Evolutionary conservation across 306 rosid species (phyloP), one percentile per base, ranked within the genome.

Genomic region (Cicer pinnatifidum): DNA sequence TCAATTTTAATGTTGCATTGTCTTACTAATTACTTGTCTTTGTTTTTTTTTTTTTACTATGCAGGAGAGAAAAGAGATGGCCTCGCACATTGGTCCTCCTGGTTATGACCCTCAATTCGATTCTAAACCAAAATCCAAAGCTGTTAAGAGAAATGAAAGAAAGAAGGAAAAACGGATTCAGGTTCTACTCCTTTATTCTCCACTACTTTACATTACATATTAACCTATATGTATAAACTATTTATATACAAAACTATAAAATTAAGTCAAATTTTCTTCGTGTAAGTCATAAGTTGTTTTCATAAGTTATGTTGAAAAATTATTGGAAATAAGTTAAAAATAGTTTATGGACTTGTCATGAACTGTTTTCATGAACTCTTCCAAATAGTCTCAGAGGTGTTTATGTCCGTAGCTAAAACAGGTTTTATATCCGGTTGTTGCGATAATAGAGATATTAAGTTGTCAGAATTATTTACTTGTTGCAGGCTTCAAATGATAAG

Each of bases 121-220:
- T 69, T 7, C 84, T 4, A 86, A 87, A 81, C 90, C 99, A 0
- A 95, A 88, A 82, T 86, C 93, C 9, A 95, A 95, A 83, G 78
- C 97, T 6, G 93, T 84, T 15, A 91, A 90, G 84, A 88, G 99
- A 52, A 94, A 94, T 52, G 97, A 89, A 69, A 89, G 92, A 80
- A 94, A 94, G 91, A 94, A 91, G 81, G 99, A 94, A 78, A 91
- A 84, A 84, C 91, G 97, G 66, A 78, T 84, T 67, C 97, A 91
- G 97, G 99, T 91, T 28, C 35, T 28, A 28, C 35, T 28, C 5
- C 5, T 3, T 28, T 28, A 28, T 28, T 28, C 35, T 28, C 35
- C 3, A 28, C 35, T 28, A 28, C 33, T 28, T 28, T 28, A 28
- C 35, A 28, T 28, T 28, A 28, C 5, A 28, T 3, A 28, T 3